These are phyloP conservation scores for Neonectria hederae DNA, from an alignment of 2,329 filamentous ascomycete genomes.

Conservation along the genomic window DNA sequence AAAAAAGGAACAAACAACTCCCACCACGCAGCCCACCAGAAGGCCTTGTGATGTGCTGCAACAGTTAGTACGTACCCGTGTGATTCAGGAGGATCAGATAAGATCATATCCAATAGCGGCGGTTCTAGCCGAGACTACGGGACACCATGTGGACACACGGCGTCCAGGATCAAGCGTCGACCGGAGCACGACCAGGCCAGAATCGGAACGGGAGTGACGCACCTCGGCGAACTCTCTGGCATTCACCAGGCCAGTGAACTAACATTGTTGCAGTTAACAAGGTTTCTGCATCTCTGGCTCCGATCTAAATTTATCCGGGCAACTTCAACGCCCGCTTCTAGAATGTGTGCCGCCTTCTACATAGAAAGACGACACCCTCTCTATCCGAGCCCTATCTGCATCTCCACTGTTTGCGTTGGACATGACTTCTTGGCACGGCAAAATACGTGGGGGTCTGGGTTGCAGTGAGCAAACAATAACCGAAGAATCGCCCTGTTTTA, in stretches of 20 bases:
- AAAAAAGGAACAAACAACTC: not conserved
- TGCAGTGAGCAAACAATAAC: too few relatives aligned
- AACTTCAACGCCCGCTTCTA: not conserved
- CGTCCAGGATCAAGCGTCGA: not conserved
- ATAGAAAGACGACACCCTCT: too few relatives aligned
- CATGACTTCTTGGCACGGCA: not conserved
- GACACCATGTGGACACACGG: not conserved
- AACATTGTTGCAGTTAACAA: not conserved
- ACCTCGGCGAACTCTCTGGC: not conserved
- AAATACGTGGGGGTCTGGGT: too few relatives aligned
- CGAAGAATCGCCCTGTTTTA: too few relatives aligned
- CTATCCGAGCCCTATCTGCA: not conserved
- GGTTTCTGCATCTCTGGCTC: not conserved
- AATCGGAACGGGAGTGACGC: not conserved
- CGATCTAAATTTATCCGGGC: not conserved
- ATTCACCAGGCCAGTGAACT: not conserved
- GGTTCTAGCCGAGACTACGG: conserved; percentile 36
- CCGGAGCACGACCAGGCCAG: not conserved
- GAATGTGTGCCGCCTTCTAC: too few relatives aligned
- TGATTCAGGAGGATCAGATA: conserved; percentile 41
- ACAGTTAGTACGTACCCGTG: too few relatives aligned
- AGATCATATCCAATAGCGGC: conserved; percentile 38
- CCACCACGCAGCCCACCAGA: not conserved
- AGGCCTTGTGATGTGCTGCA: not conserved
- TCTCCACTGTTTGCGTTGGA: not conserved